Evolutionary conservation across 1,284 basidiomycete genomes (phyloP).

Genomic region (Sporisorium exsertum): DNA sequence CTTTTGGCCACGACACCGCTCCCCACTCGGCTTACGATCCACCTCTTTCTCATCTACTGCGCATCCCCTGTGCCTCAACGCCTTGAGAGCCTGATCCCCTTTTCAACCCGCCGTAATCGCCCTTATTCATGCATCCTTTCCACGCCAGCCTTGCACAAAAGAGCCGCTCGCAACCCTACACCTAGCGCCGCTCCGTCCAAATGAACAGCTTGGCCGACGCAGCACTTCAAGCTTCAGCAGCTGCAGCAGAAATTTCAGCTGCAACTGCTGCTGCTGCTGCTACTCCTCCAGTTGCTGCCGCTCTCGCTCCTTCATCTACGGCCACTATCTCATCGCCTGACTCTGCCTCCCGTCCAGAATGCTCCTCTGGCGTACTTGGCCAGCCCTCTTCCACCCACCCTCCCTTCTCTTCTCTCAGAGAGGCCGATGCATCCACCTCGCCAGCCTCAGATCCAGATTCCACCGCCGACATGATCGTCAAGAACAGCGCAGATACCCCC

Average conservation of each 20-base stretch:
- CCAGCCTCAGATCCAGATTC: constrained; percentile 18
- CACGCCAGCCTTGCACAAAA: not conserved
- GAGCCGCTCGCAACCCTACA: not conserved
- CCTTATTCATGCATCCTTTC: not conserved
- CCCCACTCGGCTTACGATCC: constrained; percentile 12
- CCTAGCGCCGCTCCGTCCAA: constrained; percentile 3
- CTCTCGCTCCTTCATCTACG: not conserved
- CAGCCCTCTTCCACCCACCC: constrained; percentile 12
- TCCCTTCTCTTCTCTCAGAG: not conserved
- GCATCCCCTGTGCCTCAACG: not conserved
- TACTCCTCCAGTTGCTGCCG: not conserved
- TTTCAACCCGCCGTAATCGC: constrained; percentile 2
- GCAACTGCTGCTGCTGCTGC: constrained; percentile 5
- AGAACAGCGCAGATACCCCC: constrained; percentile 28
- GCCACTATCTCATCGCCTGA: not conserved
- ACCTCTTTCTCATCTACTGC: not conserved
- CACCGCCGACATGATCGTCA: constrained; percentile 25
- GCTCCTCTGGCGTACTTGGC: constrained; percentile 5
- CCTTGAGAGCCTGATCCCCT: not conserved
- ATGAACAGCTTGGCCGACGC: constrained; percentile 52
- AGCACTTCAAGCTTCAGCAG: constrained; percentile 23
- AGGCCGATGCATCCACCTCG: constrained; percentile 10
- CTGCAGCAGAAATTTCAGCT: constrained; percentile 10
- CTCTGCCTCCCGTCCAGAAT: constrained; percentile 16
- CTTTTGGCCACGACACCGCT: not conserved